These are phyloP conservation scores for Penicillium chermesinum DNA, from an alignment of 495 filamentous ascomycete species.

Conservation along the genomic window DNA sequence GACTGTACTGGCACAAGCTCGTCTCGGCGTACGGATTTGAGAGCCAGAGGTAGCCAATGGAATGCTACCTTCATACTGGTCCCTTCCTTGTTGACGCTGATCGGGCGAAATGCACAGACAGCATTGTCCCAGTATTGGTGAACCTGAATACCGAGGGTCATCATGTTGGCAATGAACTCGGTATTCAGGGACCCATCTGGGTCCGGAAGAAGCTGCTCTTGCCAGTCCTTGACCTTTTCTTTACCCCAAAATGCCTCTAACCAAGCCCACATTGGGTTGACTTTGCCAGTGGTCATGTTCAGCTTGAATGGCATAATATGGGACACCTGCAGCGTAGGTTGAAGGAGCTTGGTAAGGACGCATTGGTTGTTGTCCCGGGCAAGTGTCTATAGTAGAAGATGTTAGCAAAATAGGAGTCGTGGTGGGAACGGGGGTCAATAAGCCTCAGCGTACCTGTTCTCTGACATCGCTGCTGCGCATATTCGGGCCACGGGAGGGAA, in stretches of 20 bases:
- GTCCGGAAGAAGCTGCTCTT: neutral
- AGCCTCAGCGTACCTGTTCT: too few species aligned
- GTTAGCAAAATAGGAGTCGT: too few species aligned
- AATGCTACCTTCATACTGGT: constrained; percentile 1
- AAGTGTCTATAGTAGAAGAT: neutral
- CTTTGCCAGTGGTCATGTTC: neutral
- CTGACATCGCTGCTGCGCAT: too few species aligned
- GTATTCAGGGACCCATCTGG: neutral
- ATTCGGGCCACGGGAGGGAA: too few species aligned
- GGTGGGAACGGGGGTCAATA: too few species aligned
- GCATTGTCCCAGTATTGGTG: neutral
- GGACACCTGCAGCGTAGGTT: neutral
- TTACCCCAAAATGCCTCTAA: neutral
- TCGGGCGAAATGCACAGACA: neutral
- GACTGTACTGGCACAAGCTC: too few species aligned
- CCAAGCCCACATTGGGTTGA: too few species aligned
- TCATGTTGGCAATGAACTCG: neutral
- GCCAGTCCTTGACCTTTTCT: neutral
- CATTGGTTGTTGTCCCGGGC: neutral
- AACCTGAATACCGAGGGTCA: neutral
- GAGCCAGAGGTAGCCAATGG: constrained; percentile 3
- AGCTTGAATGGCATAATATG: neutral
- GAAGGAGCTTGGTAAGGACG: neutral
- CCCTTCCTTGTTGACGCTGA: neutral
- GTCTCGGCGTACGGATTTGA: neutral